A percentile compares a stretch with the other conserved stretches of the same genome.
Evolutionary conservation across 2,329 filamentous ascomycete genomes (phyloP).

Genomic region (Ophiosphaerella herpotricha): DNA sequence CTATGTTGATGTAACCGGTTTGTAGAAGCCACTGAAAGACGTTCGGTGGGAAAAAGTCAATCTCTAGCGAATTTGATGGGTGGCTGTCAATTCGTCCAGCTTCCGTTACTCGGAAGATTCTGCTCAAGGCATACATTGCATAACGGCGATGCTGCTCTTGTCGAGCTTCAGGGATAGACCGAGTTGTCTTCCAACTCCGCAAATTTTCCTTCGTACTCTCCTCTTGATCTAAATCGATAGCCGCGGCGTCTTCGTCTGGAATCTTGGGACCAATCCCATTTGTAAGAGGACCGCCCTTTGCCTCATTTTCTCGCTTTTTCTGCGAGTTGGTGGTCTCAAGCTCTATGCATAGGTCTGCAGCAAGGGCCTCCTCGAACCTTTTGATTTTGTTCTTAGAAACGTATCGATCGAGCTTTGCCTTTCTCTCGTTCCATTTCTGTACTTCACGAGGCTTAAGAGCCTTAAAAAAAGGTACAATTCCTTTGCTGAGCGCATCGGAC

Average conservation of each 20-base stretch:
- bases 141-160: conserved; percentile 66
- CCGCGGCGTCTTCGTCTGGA: conserved; percentile 18
- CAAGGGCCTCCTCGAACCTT: conserved; percentile 50
- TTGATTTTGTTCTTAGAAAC: conserved; percentile 42
- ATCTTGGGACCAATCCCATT: conserved; percentile 28
- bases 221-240: conserved; percentile 22
- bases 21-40: conserved; percentile 65
- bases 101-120: conserved; percentile 50
- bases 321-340: conserved; percentile 26
- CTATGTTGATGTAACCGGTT: conserved; percentile 55
- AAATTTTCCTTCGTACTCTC: conserved; percentile 27
- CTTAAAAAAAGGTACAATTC: conserved; percentile 44
- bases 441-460: conserved; percentile 9
- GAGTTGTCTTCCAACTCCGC: conserved; percentile 55
- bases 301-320: conserved; percentile 25
- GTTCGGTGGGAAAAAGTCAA: conserved; percentile 55
- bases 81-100: conserved; percentile 9
- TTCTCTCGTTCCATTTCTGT: conserved; percentile 35
- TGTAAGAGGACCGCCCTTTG: conserved; percentile 20
- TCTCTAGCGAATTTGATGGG: conserved; percentile 34
- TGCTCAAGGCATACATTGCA: conserved; percentile 60
- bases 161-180: conserved; percentile 48
- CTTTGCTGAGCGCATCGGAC: conserved; percentile 75
- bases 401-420: conserved; percentile 43
- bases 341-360: conserved; percentile 43